phyloP scores from a whole-genome alignment of 2,329 filamentous ascomycete genomes.

The Nothopassalora personata region DNA sequence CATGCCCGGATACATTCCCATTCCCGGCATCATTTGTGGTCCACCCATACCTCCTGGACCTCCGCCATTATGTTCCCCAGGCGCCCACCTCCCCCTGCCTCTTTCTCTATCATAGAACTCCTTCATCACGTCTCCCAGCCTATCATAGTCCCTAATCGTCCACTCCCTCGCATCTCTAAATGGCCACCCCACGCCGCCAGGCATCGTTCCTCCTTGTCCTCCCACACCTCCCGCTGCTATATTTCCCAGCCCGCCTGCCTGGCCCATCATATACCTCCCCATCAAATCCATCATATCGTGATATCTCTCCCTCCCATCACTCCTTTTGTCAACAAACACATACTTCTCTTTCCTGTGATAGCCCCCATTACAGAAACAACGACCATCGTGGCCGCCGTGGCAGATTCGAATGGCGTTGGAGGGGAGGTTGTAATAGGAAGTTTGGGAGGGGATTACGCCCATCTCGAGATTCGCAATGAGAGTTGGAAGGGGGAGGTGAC shows the following conservation, averaged over 20 bases:
- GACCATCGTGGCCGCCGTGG: slow-evolving; percentile 6
- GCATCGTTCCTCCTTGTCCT: not conserved
- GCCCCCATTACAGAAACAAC: slow-evolving; percentile 21
- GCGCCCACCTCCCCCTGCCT: slow-evolving; percentile 9
- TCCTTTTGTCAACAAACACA: slow-evolving; percentile 25
- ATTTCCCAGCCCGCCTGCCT: too few species aligned
- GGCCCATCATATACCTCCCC: slow-evolving; percentile 11
- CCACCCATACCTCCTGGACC: too few species aligned
- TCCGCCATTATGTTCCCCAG: slow-evolving; percentile 3
- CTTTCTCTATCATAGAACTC: slow-evolving; percentile 19
- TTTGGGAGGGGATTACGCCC: slow-evolving; percentile 24
- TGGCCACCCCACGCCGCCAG: slow-evolving; percentile 4
- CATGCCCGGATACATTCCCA: slow-evolving; percentile 1
- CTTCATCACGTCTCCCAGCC: slow-evolving; percentile 22
- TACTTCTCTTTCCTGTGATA: slow-evolving; percentile 19
- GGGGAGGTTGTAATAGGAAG: slow-evolving; percentile 21
- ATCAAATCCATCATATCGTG: slow-evolving; percentile 24
- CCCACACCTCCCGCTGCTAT: not conserved
- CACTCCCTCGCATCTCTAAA: slow-evolving; percentile 20
- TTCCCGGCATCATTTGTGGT: not conserved
- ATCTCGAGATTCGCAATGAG: slow-evolving; percentile 5
- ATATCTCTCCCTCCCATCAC: slow-evolving; percentile 21
- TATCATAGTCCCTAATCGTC: slow-evolving; percentile 25
- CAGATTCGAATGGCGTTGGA: slow-evolving; percentile 24
- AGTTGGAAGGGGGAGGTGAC: not conserved